These are phyloP conservation scores for Quercus ilex DNA, from an alignment of 306 rosid genomes.

Conservation along the genomic window DNA sequence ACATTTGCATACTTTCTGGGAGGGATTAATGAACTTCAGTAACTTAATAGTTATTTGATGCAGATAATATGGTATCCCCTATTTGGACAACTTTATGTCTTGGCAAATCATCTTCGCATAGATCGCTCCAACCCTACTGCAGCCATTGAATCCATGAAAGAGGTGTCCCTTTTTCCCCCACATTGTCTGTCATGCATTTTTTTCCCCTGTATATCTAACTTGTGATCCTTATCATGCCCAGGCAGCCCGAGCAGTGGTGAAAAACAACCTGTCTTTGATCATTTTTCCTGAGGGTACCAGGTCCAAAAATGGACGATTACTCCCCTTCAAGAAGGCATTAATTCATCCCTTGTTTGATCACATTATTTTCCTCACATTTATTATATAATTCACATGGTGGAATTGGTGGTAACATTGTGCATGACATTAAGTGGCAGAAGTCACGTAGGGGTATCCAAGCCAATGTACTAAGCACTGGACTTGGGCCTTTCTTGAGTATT, in stretches of 20 bases:
- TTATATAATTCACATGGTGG: background rate
- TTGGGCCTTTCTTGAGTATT: background rate
- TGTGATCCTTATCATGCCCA: slow-evolving; percentile 14
- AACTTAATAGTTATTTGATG: slow-evolving; percentile 14
- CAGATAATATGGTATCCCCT: slow-evolving; percentile 70
- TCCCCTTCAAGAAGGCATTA: slow-evolving; percentile 59
- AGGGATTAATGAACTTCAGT: slow-evolving; percentile 9
- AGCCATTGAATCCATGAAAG: slow-evolving; percentile 56
- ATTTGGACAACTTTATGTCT: slow-evolving; percentile 61
- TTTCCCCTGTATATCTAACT: slow-evolving; percentile 1
- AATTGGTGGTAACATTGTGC: background rate
- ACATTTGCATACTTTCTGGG: background rate
- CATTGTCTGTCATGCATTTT: background rate
- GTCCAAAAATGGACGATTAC: slow-evolving; percentile 49
- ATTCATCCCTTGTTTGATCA: background rate
- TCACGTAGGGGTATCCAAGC: background rate
- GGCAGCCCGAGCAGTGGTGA: slow-evolving; percentile 47
- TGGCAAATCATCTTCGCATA: slow-evolving; percentile 68
- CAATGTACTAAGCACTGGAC: background rate
- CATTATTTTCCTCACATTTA: slow-evolving; percentile 1
- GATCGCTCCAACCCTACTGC: slow-evolving; percentile 58
- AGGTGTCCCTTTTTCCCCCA: slow-evolving; percentile 27
- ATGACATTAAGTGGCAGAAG: background rate
- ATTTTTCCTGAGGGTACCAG: slow-evolving; percentile 66
- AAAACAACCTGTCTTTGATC: slow-evolving; percentile 45